Evolutionary conservation across 2,329 filamentous ascomycete species (phyloP), one percentile per base, ranked within the genome.

Genomic region (Sclerotinia glacialis): DNA sequence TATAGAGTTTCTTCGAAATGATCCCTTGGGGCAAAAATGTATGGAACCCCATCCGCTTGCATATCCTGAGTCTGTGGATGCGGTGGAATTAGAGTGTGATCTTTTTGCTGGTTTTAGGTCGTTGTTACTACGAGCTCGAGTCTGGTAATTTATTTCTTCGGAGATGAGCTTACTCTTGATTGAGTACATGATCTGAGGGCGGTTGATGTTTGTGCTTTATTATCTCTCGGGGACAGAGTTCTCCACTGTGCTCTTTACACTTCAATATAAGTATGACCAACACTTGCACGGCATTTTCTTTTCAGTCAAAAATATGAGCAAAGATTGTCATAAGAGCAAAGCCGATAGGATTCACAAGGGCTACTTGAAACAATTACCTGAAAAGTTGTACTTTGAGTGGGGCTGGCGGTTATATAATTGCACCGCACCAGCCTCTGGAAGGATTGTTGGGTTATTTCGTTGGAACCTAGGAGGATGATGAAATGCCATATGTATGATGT

Each of bases 91-190:
- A 5, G 52, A 37, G 34, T 54, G 52, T 7, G 52, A 37, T n/a
- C 18, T 14, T 34, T 34, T 54, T 0, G 52, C 3, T 31, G 21
- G 21, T 12, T n/a, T 34, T 21, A 21, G 28, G 12, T 54, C 52
- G 28, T 28, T 54, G 52, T 54, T 54, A n/a, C 52, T 54, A 31
- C 52, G 31, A n/a, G 28, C n/a, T 31, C 28, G 52, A 31, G 52
- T 14, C n/a, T n/a, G 52, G 2, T n/a, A 21, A 4, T 40, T 40
- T 40, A 40, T 40, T 40, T 40, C 37, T 40, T 40, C 37, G 5
- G 37, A 16, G 37, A 40, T 16, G 37, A 16, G 37, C 16, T 40
- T 40, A 14, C 8, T 40, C 5, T 16, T 40, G 37, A 40, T 40
- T 40, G 37, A 40, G 37, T 16, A 5, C 37, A 40, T 40, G 37